These are phyloP conservation scores for Ascochyta lentis DNA, from an alignment of 2,329 filamentous ascomycete species.

Conservation along the genomic window DNA sequence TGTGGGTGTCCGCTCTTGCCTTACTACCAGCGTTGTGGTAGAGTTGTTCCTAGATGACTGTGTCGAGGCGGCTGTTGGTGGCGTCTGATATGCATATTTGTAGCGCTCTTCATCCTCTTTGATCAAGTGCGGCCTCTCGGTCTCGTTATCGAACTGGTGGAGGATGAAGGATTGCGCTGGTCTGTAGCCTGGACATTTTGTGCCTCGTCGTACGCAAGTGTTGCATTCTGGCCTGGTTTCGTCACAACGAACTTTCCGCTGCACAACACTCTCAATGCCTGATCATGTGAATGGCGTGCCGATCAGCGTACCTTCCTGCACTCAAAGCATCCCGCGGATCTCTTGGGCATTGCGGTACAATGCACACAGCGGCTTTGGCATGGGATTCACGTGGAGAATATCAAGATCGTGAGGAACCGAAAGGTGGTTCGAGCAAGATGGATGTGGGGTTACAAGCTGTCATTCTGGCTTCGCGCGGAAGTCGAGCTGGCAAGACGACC, in stretches of 20 bases:
- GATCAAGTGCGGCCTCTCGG: conserved; percentile 40
- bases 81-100: conserved; percentile 36
- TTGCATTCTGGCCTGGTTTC: conserved; percentile 46
- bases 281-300: conserved; percentile 10
- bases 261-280: conserved; percentile 9
- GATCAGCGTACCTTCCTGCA: conserved; percentile 41
- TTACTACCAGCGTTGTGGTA: conserved; percentile 18
- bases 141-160: conserved; percentile 41
- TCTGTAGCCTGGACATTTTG: conserved; percentile 46
- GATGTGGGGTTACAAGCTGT: conserved; percentile 10
- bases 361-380: conserved; percentile 15
- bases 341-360: conserved; percentile 42
- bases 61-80: conserved; percentile 7
- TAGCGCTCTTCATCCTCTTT: conserved; percentile 46
- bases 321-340: conserved; percentile 46
- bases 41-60: conserved; percentile 7
- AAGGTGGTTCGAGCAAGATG: background rate
- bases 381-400: background rate
- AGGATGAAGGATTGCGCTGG: conserved; percentile 45
- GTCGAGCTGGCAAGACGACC: conserved; percentile 2
- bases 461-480: conserved; percentile 4
- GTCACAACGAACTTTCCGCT: conserved; percentile 47
- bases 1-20: conserved; percentile 20
- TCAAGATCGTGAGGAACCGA: background rate
- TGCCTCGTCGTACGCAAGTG: conserved; percentile 43